A percentile compares a stretch with the other conserved stretches of the same genome.
phyloP scores from a whole-genome alignment of 164 flowering plant species.

The Chloranthus sessilifolius region DNA sequence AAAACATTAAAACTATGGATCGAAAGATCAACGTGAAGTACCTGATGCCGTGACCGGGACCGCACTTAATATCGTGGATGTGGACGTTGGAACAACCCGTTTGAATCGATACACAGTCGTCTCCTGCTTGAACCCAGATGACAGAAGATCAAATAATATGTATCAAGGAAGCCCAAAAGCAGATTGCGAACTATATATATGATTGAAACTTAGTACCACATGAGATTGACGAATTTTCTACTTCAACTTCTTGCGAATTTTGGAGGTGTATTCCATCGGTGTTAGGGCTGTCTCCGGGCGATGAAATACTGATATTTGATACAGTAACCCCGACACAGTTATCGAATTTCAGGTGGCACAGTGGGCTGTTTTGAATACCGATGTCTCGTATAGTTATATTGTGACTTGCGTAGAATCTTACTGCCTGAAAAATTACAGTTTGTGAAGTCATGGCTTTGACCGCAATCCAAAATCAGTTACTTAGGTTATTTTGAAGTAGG shows the following conservation, averaged over 20 bases:
- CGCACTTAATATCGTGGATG: slow-evolving; percentile 4
- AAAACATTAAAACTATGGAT: not conserved
- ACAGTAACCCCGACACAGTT: slow-evolving; percentile 1
- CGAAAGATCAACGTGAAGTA: not conserved
- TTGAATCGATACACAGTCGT: slow-evolving; percentile 8
- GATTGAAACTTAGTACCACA: not conserved
- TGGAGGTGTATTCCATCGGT: slow-evolving; percentile 8
- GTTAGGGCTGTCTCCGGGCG: slow-evolving; percentile 7
- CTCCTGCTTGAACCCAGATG: not conserved
- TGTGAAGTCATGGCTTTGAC: no score
- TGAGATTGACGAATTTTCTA: slow-evolving; percentile 2
- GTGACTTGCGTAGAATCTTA: slow-evolving; percentile 1
- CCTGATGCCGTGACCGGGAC: slow-evolving; percentile 11
- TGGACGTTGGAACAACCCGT: slow-evolving; percentile 6
- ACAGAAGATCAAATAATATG: not conserved
- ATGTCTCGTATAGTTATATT: slow-evolving; percentile 1
- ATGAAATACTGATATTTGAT: not conserved
- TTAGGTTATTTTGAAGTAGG: no score
- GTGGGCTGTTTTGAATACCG: slow-evolving; percentile 3
- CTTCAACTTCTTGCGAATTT: slow-evolving; percentile 3
- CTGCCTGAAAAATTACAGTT: not conserved
- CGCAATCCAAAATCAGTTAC: not conserved
- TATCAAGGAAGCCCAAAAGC: not conserved
- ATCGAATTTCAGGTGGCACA: slow-evolving; percentile 6
- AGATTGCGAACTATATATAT: not conserved